Conservation (phyloP, 164 flowering plant genomes). For the Kalanchoe fedtschenkoi region DNA sequence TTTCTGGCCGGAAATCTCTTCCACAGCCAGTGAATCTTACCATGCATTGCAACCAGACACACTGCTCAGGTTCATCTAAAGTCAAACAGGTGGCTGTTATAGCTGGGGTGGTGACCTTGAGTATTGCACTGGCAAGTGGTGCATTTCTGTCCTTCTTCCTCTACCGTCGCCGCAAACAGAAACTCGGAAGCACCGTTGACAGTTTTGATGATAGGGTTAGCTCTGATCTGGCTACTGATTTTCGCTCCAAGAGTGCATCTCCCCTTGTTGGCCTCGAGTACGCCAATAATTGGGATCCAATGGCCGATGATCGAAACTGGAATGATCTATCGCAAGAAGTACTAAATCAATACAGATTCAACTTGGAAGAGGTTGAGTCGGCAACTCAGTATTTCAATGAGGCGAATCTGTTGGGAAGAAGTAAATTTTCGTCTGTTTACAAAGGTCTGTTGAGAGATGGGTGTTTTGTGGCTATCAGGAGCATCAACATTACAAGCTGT, state of each 20-base stretch:
- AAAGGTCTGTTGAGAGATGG: slow-evolving; percentile 47
- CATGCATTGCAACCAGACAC: slow-evolving; percentile 22
- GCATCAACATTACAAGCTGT: slow-evolving; percentile 39
- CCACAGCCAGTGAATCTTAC: slow-evolving; percentile 17
- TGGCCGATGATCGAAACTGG: slow-evolving; percentile 19
- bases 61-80: slow-evolving; percentile 26
- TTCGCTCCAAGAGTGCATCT: slow-evolving; percentile 25
- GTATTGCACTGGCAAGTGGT: slow-evolving; percentile 14
- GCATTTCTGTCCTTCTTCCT: slow-evolving; percentile 16
- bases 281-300: slow-evolving; percentile 35
- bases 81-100: slow-evolving; percentile 23
- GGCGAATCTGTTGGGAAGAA: slow-evolving; percentile 31
- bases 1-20: slow-evolving; percentile 6
- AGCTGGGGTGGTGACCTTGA: slow-evolving; percentile 19
- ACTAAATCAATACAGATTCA: slow-evolving; percentile 23
- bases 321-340: slow-evolving; percentile 15
- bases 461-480: slow-evolving; percentile 41
- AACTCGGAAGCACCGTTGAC: slow-evolving; percentile 25
- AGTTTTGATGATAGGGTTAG: slow-evolving; percentile 23
- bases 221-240: slow-evolving; percentile 30
- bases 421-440: slow-evolving; percentile 44
- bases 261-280: slow-evolving; percentile 41
- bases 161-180: slow-evolving; percentile 36
- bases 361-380: slow-evolving; percentile 56
- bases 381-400: slow-evolving; percentile 57